These are phyloP conservation scores for Epichloe festucae DNA, from an alignment of 2,329 filamentous ascomycete species.

Conservation along the genomic window DNA sequence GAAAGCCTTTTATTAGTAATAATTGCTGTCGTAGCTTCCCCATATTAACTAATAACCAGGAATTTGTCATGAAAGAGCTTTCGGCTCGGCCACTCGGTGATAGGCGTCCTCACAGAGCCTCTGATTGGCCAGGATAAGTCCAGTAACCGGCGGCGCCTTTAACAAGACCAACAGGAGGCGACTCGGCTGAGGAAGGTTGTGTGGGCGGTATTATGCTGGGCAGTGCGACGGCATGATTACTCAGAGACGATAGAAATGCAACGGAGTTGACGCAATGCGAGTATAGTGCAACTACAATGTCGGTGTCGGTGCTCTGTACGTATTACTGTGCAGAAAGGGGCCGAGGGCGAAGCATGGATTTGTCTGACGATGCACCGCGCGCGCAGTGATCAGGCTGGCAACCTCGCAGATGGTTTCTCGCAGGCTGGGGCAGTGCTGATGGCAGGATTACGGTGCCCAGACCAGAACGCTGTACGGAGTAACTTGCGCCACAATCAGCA, in stretches of 20 bases:
- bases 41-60: slow-evolving; percentile 8
- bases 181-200: neutral
- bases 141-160: neutral
- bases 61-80: slow-evolving; percentile 22
- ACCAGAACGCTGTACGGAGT: neutral
- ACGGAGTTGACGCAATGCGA: neutral
- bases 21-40: neutral
- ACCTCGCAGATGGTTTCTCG: neutral
- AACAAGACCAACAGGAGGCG: neutral
- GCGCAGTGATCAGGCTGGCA: too few relatives aligned
- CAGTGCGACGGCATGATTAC: neutral
- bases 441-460: neutral
- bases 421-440: neutral
- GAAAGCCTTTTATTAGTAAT: neutral
- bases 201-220: neutral
- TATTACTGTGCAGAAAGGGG: too few relatives aligned
- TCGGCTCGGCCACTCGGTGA: slow-evolving; percentile 25
- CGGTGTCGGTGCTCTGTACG: neutral
- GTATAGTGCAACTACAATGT: neutral
- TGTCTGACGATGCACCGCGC: too few relatives aligned
- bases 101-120: slow-evolving; percentile 14
- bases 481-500: slow-evolving; percentile 5
- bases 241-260: neutral
- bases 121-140: slow-evolving; percentile 18
- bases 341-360: too few relatives aligned